Evolutionary conservation across 805 yeast genomes (phyloP), one percentile per base, ranked within the genome.

Genomic region (Myxozyma udenii): DNA sequence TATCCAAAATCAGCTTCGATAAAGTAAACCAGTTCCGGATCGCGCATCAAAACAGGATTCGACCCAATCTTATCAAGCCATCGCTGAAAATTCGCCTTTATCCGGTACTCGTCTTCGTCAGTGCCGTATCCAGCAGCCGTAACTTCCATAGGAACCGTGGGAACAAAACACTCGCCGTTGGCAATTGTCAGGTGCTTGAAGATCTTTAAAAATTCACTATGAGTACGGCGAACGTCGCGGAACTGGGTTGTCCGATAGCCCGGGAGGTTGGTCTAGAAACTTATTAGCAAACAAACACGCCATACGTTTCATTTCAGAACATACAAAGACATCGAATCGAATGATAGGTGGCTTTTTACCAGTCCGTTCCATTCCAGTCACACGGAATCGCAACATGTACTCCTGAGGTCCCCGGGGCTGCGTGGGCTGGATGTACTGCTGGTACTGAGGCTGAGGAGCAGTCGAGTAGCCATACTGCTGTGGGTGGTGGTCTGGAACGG

Each of bases 151-250:
- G 98, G 97, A 38, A 93, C 73, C 4, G 95, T 82, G 0, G 98
- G 97, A 3, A 93, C 89, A 69, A 91, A 89, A 50, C 93, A 90
- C 67, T 93, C 98, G 28, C 91, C 83, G 63, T 89, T 85, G 35
- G 95, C 86, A 19, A 83, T 81, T 50, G 82, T 81, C 57, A 93
- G 71, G 65, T 85, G 91, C 59, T 80, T 81, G 68, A 86, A 87
- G 62, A 93, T 79, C 53, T 81, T 79, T 28, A 78, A 79, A 59
- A 89, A 75, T 67, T 93, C 98, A 53, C 77, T 77, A 64, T 81
- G 85, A 0, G 96, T 83, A 52, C 97, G 78, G 60, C 95, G 80
- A 14, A 91, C 72, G 50, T 83, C 90, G 48, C 81, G 80, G 67
- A 85, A 89, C 6, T 68, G 67, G 5, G 78, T 70, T 57, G 85